Evolutionary conservation across 176 grass and related monocot genomes (phyloP).

Genomic region (Ensete ventricosum): DNA sequence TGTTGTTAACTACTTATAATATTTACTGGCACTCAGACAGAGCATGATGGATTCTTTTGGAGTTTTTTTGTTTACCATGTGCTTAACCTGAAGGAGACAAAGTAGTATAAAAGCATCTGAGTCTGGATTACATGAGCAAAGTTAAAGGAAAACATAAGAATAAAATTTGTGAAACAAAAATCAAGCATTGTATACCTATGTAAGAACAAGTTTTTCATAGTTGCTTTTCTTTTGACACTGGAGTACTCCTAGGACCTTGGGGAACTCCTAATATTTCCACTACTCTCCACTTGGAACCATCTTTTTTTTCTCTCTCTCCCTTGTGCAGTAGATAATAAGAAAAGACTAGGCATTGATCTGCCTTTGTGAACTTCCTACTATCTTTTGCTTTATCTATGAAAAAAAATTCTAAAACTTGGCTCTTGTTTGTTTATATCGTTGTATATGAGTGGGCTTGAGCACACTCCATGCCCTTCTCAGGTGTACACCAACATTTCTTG

Average conservation of each 20-base stretch:
- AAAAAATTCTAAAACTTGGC: not conserved
- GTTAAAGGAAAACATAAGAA: not conserved
- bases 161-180: not conserved
- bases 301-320: not conserved
- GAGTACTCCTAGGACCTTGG: not conserved
- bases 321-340: not conserved
- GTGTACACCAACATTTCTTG: not conserved
- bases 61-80: not conserved
- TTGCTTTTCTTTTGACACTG: too few relatives aligned
- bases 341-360: not conserved
- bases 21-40: too few relatives aligned
- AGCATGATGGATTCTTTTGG: not conserved
- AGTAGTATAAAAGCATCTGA: not conserved
- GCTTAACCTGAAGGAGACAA: not conserved
- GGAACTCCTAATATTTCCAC: not conserved
- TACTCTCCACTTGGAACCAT: not conserved
- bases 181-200: too few relatives aligned
- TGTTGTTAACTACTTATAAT: not conserved
- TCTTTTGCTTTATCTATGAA: not conserved
- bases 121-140: not conserved
- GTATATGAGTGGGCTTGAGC: not conserved
- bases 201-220: not conserved
- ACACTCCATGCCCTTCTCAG: not conserved
- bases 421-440: not conserved
- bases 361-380: not conserved